Evolutionary conservation across 129 eudicot species (phyloP), one percentile per base, ranked within the genome.

Genomic region (Mikania micrantha): DNA sequence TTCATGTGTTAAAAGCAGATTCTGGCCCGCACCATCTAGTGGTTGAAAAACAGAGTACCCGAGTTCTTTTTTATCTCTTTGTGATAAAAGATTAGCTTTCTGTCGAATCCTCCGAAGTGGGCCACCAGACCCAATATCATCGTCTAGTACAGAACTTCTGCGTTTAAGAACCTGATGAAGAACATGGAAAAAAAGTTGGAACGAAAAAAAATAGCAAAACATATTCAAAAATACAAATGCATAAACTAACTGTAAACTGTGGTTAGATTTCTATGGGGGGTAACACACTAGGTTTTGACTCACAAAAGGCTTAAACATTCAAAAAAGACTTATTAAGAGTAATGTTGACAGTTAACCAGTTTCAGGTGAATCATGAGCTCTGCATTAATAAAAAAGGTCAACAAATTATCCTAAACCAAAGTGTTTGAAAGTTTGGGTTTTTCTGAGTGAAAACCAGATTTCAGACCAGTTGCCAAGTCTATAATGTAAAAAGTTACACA

Each of bases 51-150:
- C 59, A 40, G 74, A 63, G 72, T 71, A 80, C 31, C 61, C 78
- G 48, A 60, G 60, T 67, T 75, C 95, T 53, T 45, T 60, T 62
- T 81, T 81, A 24, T 72, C 78, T 41, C 66, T 44, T 38, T 76
- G 80, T 48, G 82, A 58, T 15, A 72, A 58, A 10, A 88, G 86
- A 82, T 84, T 88, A 39, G 88, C 57, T 73, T 92, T 92, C 62
- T 84, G 96, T 40, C 98, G 82, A 36, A 78, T 85, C 69, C 96
- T 86, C 19, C 98, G 84, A 8, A 88, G 78, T 20, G 91, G 86
- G 57, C 95, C 92, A 75, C 77, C 80, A 9, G 92, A 76, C 54
- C 96, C 95, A 56, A 79, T 56, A 74, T 82, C 95, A 78, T 80
- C 92, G 0, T 73, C 77, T 17, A 91, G 36, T 45, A 70, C 85